Base-by-base conservation (phyloP, 2,329 filamentous ascomycete species). In the Leptographium flavum region DNA sequence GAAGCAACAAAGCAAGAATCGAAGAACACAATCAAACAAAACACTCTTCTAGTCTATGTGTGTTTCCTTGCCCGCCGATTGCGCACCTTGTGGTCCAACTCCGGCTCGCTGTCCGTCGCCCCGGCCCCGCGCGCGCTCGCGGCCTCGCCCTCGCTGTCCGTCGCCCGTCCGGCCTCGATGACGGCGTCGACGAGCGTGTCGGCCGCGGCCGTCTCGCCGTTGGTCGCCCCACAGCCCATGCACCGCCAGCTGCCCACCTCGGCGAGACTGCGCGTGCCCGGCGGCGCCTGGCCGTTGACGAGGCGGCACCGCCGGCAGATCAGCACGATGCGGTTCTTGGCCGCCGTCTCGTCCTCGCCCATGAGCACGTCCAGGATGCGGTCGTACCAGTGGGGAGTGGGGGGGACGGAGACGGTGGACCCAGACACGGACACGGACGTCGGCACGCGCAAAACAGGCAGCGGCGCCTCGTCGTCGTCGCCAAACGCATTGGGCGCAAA, bases 201-300 rank as follows among this genome's bases (percentile, higher is more conserved):
- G 9, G 79, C 76, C 59, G 90, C 84, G 49, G 82, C 84, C 54
- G 87, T 76, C 55, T 83, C 76, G 0, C 90, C 90, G 58, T 98
- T 98, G 65, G 74, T 73, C 2, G 77, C 70, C 10, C 81, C 80
- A 57, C 92, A 98, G n/a, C 76, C 76, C 59, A 85, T 83, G 61
- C 92, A 98, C 49, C 81, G 79, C 92, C 92, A 98, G 49, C 71
- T 70, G 2, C 90, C 92, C 1, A 98, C 57, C 43, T 95, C 88
- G 33, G 84, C 77, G 1, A 90, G 64, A 0, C 71, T 76, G 53
- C 78, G 82, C 0, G 83, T 81, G 1, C 92, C 92, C 0, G 92
- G 90, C 2, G 92, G 88, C 4, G 92, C 92, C 59, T 95, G 92
- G 0, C 93, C 92, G 58, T 98, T 98, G 40, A 98, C 88, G 2